Percentiles rank a stretch among this genome's conserved stretches.
phyloP scores from a whole-genome alignment of 2,329 filamentous ascomycete genomes.

The Arthroderma uncinatum region DNA sequence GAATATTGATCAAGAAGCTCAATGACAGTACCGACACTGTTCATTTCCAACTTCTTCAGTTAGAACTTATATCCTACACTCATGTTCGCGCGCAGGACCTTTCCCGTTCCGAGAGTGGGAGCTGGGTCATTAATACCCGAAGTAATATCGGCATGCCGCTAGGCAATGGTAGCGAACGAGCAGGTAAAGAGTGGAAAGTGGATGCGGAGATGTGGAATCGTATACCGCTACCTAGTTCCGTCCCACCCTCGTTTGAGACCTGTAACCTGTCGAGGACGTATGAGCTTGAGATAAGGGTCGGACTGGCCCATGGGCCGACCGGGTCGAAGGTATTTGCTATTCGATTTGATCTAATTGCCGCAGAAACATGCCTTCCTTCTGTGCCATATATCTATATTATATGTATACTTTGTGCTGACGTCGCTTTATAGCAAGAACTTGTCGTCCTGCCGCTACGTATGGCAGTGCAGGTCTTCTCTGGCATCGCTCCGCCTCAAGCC shows the following conservation, averaged over 20 bases:
- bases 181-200: slow-evolving; percentile 57
- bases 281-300: slow-evolving; percentile 70
- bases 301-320: slow-evolving; percentile 60
- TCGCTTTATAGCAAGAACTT: slow-evolving; percentile 49
- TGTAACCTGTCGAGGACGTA: slow-evolving; percentile 80
- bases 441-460: slow-evolving; percentile 70
- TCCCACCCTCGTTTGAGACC: slow-evolving; percentile 75
- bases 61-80: slow-evolving; percentile 71
- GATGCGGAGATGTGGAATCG: slow-evolving; percentile 62
- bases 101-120: slow-evolving; percentile 55
- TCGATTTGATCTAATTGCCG: slow-evolving; percentile 5
- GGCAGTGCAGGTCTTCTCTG: slow-evolving; percentile 71
- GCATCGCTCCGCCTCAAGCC: slow-evolving; percentile 67
- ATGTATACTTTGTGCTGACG: slow-evolving; percentile 13
- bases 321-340: slow-evolving; percentile 38
- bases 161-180: slow-evolving; percentile 45
- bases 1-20: slow-evolving; percentile 67
- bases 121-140: slow-evolving; percentile 64
- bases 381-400: not conserved
- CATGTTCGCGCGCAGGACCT: slow-evolving; percentile 68
- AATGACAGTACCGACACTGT: slow-evolving; percentile 57
- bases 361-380: not conserved
- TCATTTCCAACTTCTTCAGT: slow-evolving; percentile 66
- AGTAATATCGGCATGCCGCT: slow-evolving; percentile 62
- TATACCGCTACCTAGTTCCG: slow-evolving; percentile 64